phyloP scores from a whole-genome alignment of 1,284 basidiomycete species.

The Violaceomyces palustris region DNA sequence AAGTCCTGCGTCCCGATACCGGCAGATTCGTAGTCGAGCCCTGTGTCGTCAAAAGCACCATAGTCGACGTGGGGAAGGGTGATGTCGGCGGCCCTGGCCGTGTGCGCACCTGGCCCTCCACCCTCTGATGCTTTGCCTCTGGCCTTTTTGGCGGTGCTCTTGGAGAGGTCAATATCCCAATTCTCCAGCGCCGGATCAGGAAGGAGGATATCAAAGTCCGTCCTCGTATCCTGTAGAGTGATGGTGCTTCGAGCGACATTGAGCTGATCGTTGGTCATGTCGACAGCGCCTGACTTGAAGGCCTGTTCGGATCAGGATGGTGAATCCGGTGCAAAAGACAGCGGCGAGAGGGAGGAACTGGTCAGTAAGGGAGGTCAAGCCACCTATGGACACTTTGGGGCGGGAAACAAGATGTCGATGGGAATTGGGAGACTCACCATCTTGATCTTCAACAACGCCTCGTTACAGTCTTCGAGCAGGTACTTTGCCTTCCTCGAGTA shows the following conservation, averaged over 20 bases:
- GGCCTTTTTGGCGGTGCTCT: constrained; percentile 67
- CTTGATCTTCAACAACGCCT: constrained; percentile 89
- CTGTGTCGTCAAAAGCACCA: constrained; percentile 29
- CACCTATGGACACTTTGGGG: too few species aligned
- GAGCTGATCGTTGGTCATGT: constrained; percentile 89
- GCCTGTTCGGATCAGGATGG: too few species aligned
- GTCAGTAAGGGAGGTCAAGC: too few species aligned
- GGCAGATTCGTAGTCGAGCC: too few species aligned
- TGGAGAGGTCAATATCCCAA: constrained; percentile 52
- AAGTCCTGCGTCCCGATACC: constrained; percentile 41
- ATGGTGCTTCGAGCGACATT: constrained; percentile 79
- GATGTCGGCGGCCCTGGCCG: constrained; percentile 73
- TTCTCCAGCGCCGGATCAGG: constrained; percentile 59
- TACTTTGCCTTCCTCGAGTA: constrained; percentile 97
- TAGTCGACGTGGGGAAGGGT: constrained; percentile 39
- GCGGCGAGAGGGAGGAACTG: too few species aligned
- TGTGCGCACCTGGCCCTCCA: constrained; percentile 25
- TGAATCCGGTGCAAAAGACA: too few species aligned
- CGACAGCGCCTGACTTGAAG: constrained; percentile 84
- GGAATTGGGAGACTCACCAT: too few species aligned
- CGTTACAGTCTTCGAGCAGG: constrained; percentile 93
- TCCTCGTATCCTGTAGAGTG: constrained; percentile 68
- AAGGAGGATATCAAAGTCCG: constrained; percentile 72
- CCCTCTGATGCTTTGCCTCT: constrained; percentile 9
- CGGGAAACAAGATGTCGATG: too few species aligned